Evolutionary conservation across 129 eudicot species (phyloP), one percentile per base, ranked within the genome.

Genomic region (Flaveria brownii): DNA sequence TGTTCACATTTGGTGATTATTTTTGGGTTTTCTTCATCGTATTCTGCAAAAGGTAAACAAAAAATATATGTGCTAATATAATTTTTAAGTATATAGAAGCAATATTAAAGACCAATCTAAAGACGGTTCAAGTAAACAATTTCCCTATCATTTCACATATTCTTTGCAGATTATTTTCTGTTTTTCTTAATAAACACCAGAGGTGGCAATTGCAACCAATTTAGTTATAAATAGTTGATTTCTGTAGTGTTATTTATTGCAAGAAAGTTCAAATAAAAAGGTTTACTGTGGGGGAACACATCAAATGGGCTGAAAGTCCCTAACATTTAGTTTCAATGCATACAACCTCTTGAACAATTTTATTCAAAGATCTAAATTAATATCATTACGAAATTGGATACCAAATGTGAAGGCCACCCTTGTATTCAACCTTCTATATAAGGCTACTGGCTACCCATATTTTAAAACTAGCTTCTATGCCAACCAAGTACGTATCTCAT

Each of bases 11-110:
- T 93, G 6, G 97, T 93, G 72, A 85, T 75, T 62, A 93, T 81
- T 80, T 93, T 93, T 54, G 98, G 98, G 84, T 93, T 93, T 2
- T 90, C 98, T 55, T 54, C 87, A 71, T 87, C 96, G 75, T 93
- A 93, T 73, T 93, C 98, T 93, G 96, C 87, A 84, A 17, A 80
- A 42, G 49, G 7, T 4, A 22, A 36, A 16, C 28, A 16, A 67
- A 36, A 25, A n/a, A 62, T 16, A 28, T 23, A 23, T 7, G 8
- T 9, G 12, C 20, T 45, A 18, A 43, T 14, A 26, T 5, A 16
- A 10, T 28, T 6, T 52, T 52, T 22, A 66, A 66, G 26, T 26
- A 76, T 30, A 28, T 41, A 61, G 54, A 57, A 36, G 36, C 33
- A 13, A 49, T 41, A 25, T 17, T 9, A 33, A 30, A 18, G 6